phyloP scores from a whole-genome alignment of 2,329 filamentous ascomycete genomes.

The Fusarium stilboides region DNA sequence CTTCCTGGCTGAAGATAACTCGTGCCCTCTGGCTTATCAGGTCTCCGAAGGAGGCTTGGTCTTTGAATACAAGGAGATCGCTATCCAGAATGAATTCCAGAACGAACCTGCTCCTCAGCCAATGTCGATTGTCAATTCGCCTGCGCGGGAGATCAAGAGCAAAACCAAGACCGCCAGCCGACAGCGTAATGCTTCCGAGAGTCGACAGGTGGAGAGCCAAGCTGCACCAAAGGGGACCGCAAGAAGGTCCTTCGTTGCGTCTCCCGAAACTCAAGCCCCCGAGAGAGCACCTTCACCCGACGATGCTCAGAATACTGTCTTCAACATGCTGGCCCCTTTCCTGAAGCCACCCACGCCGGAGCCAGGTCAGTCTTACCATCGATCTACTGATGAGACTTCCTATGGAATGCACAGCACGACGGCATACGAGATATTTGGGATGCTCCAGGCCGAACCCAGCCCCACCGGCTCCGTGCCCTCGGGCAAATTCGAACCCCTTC shows the following conservation, averaged over 20 bases:
- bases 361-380: conserved; percentile 50
- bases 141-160: conserved; percentile 14
- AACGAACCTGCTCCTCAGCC: conserved; percentile 18
- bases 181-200: conserved; percentile 29
- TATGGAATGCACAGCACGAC: conserved; percentile 70
- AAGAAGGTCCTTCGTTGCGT: conserved; percentile 15
- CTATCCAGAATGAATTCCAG: not conserved
- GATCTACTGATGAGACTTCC: conserved; percentile 60
- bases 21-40: conserved; percentile 56
- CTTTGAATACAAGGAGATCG: conserved; percentile 53
- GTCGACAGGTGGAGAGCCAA: conserved; percentile 21
- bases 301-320: conserved; percentile 59
- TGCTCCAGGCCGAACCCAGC: conserved; percentile 54
- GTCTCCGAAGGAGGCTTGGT: conserved; percentile 51
- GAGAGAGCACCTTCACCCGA: conserved; percentile 43
- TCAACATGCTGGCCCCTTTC: conserved; percentile 66
- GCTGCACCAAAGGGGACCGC: conserved; percentile 10
- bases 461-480: conserved; percentile 50
- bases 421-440: conserved; percentile 66
- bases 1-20: conserved; percentile 60
- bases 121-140: conserved; percentile 39
- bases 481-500: conserved; percentile 58
- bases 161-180: conserved; percentile 24
- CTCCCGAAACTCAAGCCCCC: conserved; percentile 24
- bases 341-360: conserved; percentile 63